Conservation (phyloP, 2,329 filamentous ascomycete species). For the Macrophomina phaseolina region DNA sequence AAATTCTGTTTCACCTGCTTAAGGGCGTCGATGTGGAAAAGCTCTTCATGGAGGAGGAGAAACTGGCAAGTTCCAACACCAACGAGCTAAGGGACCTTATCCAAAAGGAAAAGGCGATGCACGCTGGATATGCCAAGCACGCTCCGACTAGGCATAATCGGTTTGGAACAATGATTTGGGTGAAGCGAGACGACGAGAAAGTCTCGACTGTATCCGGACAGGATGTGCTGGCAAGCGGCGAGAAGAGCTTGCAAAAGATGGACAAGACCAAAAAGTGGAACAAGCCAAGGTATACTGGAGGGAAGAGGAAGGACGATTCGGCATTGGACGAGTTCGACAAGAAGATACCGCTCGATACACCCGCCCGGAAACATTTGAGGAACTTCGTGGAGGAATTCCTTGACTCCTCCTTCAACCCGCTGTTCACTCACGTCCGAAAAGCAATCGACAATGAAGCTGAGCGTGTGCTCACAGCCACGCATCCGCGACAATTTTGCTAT, state of each 20-base stretch:
- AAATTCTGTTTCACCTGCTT: conserved; percentile 89
- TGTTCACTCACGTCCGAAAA: conserved; percentile 81
- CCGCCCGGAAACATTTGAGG: conserved; percentile 77
- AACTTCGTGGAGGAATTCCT: conserved; percentile 91
- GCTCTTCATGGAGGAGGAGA: conserved; percentile 81
- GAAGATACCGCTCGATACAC: conserved; percentile 70
- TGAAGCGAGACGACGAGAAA: conserved; percentile 84
- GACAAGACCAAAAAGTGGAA: conserved; percentile 90
- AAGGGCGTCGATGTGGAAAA: conserved; percentile 86
- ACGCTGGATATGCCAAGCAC: conserved; percentile 75
- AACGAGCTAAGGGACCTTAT: conserved; percentile 77
- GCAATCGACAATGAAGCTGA: conserved; percentile 89
- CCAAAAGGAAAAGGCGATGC: conserved; percentile 82
- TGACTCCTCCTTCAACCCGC: conserved; percentile 91
- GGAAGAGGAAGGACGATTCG: conserved; percentile 42
- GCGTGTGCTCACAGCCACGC: conserved; percentile 73
- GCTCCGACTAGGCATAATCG: conserved; percentile 88
- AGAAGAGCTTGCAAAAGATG: conserved; percentile 82
- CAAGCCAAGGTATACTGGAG: conserved; percentile 67
- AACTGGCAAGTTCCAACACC: conserved; percentile 70
- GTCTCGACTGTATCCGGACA: conserved; percentile 89
- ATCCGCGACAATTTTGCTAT: conserved; percentile 89
- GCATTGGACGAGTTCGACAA: conserved; percentile 73
- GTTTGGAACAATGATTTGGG: conserved; percentile 97
- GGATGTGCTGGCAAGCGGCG: conserved; percentile 75